Evolutionary conservation across 192 early-diverging fungal genomes (phyloP).

Genomic region (Phycomyces blakesleeanus): DNA sequence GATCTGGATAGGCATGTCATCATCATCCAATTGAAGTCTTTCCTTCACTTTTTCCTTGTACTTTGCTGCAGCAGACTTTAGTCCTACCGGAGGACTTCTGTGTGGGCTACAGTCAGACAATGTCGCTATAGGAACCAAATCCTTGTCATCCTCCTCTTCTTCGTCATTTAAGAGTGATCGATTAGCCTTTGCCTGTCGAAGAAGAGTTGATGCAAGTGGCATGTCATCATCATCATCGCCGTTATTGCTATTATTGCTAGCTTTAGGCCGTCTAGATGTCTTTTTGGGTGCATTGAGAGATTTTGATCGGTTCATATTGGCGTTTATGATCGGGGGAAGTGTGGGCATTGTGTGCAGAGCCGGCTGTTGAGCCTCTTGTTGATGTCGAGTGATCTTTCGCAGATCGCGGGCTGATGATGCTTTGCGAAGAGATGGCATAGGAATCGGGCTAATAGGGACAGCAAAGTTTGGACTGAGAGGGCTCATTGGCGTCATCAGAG

Average conservation of each 20-base stretch:
- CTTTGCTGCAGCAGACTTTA: constrained; percentile 23
- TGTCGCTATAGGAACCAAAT: constrained; percentile 22
- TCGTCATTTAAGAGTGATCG: constrained; percentile 22
- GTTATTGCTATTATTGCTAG: too few species aligned
- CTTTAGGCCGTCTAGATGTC: not conserved
- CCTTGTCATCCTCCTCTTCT: constrained; percentile 32
- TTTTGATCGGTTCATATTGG: constrained; percentile 1
- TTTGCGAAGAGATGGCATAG: not conserved
- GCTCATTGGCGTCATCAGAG: not conserved
- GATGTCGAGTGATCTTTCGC: constrained; percentile 5
- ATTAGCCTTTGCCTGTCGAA: not conserved
- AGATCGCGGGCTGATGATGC: constrained; percentile 13
- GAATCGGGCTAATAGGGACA: not conserved
- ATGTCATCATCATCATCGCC: constrained; percentile 1
- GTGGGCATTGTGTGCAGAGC: not conserved
- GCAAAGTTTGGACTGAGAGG: not conserved
- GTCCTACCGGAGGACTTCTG: constrained; percentile 6
- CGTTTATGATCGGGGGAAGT: not conserved
- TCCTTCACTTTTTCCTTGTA: constrained; percentile 31
- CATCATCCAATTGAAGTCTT: constrained; percentile 5
- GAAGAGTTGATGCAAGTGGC: constrained; percentile 3
- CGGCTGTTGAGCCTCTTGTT: constrained; percentile 10
- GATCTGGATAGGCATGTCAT: not conserved
- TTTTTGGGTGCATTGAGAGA: not conserved
- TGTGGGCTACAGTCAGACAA: not conserved